Evolutionary conservation across 768 basidiomycete genomes (phyloP).

Genomic region (Crassisporium funariophilum): DNA sequence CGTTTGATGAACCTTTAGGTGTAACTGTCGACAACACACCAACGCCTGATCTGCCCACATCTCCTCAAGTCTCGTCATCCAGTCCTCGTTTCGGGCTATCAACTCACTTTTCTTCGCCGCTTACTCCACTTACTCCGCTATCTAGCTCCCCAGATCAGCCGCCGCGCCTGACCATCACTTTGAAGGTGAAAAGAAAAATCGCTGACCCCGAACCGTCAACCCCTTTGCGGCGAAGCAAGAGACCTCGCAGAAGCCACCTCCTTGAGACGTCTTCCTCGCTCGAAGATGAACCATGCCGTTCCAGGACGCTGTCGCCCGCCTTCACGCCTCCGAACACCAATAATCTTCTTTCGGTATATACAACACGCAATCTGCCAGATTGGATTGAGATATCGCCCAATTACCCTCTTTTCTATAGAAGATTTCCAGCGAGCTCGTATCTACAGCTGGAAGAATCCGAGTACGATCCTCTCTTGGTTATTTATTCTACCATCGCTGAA

Average conservation of each 20-base stretch:
- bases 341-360: conserved; percentile 18
- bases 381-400: conserved; percentile 45
- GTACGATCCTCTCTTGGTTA: conserved; percentile 32
- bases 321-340: background rate
- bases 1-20: conserved; percentile 3
- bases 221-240: conserved; percentile 21
- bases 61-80: conserved; percentile 4
- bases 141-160: conserved; percentile 15
- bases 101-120: conserved; percentile 2
- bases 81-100: background rate
- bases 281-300: background rate
- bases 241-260: conserved; percentile 17
- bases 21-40: background rate
- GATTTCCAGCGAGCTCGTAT: conserved; percentile 67
- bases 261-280: conserved; percentile 14
- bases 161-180: conserved; percentile 16
- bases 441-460: conserved; percentile 38
- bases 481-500: background rate
- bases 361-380: conserved; percentile 54
- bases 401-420: conserved; percentile 69
- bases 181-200: conserved; percentile 19
- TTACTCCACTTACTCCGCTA: conserved; percentile 31
- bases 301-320: background rate
- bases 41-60: background rate
- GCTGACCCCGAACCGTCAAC: conserved; percentile 6